These are phyloP conservation scores for Apiospora kogelbergensis DNA, from an alignment of 2,329 filamentous ascomycete species.

Conservation along the genomic window DNA sequence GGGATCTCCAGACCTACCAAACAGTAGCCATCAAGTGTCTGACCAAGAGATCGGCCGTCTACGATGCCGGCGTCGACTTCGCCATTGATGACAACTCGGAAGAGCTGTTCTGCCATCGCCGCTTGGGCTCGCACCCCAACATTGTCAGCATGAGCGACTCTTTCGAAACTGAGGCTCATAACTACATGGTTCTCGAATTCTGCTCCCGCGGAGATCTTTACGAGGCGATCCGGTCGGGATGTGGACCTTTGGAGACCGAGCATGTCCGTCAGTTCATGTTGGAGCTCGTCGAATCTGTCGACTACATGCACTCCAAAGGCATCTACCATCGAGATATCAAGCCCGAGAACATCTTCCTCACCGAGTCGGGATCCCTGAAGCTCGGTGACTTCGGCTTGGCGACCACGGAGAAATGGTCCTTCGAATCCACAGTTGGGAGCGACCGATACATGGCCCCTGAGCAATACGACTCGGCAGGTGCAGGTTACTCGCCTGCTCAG, in stretches of 20 bases:
- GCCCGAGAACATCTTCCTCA: slow-evolving; percentile 97
- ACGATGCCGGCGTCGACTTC: slow-evolving; percentile 61
- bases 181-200: slow-evolving; percentile 92
- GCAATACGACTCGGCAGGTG: slow-evolving; percentile 86
- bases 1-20: slow-evolving; percentile 72
- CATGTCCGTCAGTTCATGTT: slow-evolving; percentile 98
- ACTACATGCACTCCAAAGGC: slow-evolving; percentile 86
- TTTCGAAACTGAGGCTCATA: slow-evolving; percentile 88
- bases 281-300: slow-evolving; percentile 84
- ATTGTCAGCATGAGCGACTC: slow-evolving; percentile 90
- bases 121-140: slow-evolving; percentile 78
- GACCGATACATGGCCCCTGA: slow-evolving; percentile 99
- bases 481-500: slow-evolving; percentile 88
- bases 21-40: slow-evolving; percentile 95
- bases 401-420: slow-evolving; percentile 85
- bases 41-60: slow-evolving; percentile 72
- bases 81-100: slow-evolving; percentile 81
- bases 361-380: slow-evolving; percentile 85
- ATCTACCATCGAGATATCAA: slow-evolving; percentile 98
- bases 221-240: slow-evolving; percentile 88
- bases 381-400: slow-evolving; percentile 95
- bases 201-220: slow-evolving; percentile 95
- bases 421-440: slow-evolving; percentile 91
- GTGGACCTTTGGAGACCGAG: slow-evolving; percentile 89
- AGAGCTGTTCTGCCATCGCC: slow-evolving; percentile 76